Conservation (phyloP, 169 alveolate species). For the Amoebophrya sp. region DNA sequence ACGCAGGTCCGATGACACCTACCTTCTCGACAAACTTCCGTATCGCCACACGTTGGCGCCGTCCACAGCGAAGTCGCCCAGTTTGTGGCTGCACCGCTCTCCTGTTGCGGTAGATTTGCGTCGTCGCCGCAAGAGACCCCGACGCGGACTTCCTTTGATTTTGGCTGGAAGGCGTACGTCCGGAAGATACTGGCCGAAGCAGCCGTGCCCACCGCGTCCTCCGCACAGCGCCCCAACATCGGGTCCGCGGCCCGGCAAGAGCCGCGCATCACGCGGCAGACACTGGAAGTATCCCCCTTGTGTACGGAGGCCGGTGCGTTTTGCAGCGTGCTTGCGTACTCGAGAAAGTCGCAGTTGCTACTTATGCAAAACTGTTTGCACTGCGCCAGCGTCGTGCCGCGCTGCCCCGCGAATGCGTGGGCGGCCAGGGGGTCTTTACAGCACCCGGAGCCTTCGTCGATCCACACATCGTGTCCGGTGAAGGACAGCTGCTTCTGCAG, state of each 20-base stretch:
- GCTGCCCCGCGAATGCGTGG: not conserved
- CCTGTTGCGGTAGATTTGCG: no score
- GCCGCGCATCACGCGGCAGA: not conserved
- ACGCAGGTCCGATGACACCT: slow-evolving; percentile 4
- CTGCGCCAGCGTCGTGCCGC: not conserved
- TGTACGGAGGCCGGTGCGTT: not conserved
- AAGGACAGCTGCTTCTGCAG: not conserved
- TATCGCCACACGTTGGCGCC: not conserved
- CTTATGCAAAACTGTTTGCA: not conserved
- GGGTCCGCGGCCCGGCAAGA: not conserved
- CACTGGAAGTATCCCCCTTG: not conserved
- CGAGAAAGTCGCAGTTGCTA: not conserved
- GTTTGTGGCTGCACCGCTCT: not conserved
- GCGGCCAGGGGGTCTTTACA: not conserved
- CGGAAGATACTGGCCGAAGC: not conserved
- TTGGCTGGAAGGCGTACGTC: not conserved
- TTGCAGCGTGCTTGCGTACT: not conserved
- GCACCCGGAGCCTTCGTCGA: not conserved
- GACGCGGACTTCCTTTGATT: not conserved
- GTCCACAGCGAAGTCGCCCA: not conserved
- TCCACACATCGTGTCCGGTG: not conserved
- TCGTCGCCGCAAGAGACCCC: not conserved
- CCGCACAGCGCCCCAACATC: not conserved
- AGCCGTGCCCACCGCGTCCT: not conserved
- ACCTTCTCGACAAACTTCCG: not conserved